These are phyloP conservation scores for Angomonas ambiguus DNA, from an alignment of 208 protist genomes.

Conservation along the genomic window DNA sequence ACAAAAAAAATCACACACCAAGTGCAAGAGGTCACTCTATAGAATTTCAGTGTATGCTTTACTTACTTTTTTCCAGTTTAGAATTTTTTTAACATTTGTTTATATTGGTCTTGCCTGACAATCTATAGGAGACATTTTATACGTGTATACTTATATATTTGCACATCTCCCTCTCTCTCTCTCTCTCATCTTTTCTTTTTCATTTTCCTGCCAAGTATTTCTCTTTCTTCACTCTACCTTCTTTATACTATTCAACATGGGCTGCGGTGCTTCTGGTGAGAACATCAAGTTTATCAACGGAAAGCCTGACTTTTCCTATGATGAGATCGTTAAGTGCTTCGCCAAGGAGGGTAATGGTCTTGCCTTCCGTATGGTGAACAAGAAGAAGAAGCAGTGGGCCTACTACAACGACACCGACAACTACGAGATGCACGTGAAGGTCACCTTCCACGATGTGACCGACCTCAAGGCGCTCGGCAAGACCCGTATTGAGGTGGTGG, in stretches of 20 bases:
- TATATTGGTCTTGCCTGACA: too few relatives aligned
- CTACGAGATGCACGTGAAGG: slow-evolving; percentile 70
- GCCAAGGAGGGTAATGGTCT: slow-evolving; percentile 62
- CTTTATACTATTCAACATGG: slow-evolving; percentile 38
- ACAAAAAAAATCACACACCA: not conserved
- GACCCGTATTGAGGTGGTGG: slow-evolving; percentile 24
- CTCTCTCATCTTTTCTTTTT: slow-evolving; percentile 15
- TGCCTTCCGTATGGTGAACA: slow-evolving; percentile 68
- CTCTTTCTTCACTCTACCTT: slow-evolving; percentile 3
- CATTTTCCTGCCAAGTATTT: slow-evolving; percentile 3
- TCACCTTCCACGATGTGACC: slow-evolving; percentile 56
- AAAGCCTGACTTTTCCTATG: slow-evolving; percentile 62
- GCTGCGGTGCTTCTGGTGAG: slow-evolving; percentile 60
- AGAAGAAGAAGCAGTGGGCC: slow-evolving; percentile 48
- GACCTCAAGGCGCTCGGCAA: slow-evolving; percentile 58
- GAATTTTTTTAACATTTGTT: too few relatives aligned
- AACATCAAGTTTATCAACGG: slow-evolving; percentile 35
- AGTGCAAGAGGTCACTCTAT: too few relatives aligned
- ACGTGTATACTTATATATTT: too few relatives aligned
- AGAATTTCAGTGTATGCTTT: too few relatives aligned
- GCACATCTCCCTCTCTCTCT: slow-evolving; percentile 7
- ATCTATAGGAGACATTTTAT: too few relatives aligned
- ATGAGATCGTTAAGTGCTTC: slow-evolving; percentile 69
- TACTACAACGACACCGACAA: slow-evolving; percentile 77
- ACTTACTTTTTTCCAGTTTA: too few relatives aligned